phyloP scores from a whole-genome alignment of 208 protist species.

The Trypanosoma mega region DNA sequence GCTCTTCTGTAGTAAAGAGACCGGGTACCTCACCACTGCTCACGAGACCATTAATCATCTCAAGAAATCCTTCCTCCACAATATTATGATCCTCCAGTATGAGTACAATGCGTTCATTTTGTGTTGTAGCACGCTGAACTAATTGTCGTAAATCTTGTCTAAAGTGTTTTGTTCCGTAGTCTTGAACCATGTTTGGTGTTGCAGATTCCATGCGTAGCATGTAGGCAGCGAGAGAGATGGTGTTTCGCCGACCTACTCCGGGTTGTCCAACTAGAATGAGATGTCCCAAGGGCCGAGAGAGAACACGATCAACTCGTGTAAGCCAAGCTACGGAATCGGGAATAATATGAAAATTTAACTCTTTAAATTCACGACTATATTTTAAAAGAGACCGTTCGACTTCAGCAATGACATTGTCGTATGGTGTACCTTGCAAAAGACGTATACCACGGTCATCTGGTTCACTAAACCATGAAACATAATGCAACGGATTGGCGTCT shows the following conservation, averaged over 20 bases:
- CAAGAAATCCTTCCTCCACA: slow-evolving; percentile 95
- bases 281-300: slow-evolving; percentile 83
- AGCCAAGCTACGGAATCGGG: slow-evolving; percentile 90
- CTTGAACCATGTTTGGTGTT: slow-evolving; percentile 87
- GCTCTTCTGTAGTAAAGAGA: slow-evolving; percentile 96
- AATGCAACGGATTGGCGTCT: slow-evolving; percentile 77
- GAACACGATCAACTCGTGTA: slow-evolving; percentile 89
- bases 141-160: slow-evolving; percentile 76
- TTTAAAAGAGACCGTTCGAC: slow-evolving; percentile 87
- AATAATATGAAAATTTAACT: slow-evolving; percentile 91
- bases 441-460: slow-evolving; percentile 21
- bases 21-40: slow-evolving; percentile 93
- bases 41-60: slow-evolving; percentile 95
- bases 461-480: slow-evolving; percentile 84
- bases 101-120: slow-evolving; percentile 92
- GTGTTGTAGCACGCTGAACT: slow-evolving; percentile 74
- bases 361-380: slow-evolving; percentile 95
- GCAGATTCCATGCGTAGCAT: slow-evolving; percentile 87
- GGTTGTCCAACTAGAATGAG: slow-evolving; percentile 93
- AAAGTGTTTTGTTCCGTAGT: slow-evolving; percentile 92
- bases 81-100: slow-evolving; percentile 97
- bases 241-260: slow-evolving; percentile 86
- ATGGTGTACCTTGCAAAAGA: slow-evolving; percentile 66
- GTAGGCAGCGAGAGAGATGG: slow-evolving; percentile 81
- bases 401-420: slow-evolving; percentile 67